phyloP scores from a whole-genome alignment of 2,329 filamentous ascomycete genomes.

The Aureobasidium mangrovei region DNA sequence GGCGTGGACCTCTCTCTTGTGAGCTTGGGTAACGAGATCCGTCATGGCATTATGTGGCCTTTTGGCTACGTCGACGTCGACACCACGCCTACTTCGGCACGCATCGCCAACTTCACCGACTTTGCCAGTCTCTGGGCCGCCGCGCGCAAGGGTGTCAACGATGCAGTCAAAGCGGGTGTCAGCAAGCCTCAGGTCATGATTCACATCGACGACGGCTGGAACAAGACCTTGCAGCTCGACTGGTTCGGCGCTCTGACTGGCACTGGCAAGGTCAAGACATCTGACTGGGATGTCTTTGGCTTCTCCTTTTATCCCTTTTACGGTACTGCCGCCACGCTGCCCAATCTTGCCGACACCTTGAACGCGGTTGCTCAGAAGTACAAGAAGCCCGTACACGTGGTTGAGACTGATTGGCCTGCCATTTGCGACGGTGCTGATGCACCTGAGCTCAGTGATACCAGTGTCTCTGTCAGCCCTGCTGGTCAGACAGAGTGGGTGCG shows the following conservation, averaged over 20 bases:
- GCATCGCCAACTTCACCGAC: conserved; percentile 28
- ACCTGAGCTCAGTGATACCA: conserved; percentile 21
- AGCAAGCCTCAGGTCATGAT: conserved; percentile 28
- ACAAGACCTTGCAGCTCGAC: conserved; percentile 23
- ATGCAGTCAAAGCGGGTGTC: conserved; percentile 26
- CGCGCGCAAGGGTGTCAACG: conserved; percentile 25
- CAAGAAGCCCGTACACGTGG: conserved; percentile 24
- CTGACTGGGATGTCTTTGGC: conserved; percentile 25
- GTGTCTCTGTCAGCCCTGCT: conserved; percentile 21
- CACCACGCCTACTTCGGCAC: background rate
- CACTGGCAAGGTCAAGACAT: conserved; percentile 22
- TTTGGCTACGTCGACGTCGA: conserved; percentile 19
- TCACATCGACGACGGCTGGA: conserved; percentile 29
- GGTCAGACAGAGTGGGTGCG: conserved; percentile 25
- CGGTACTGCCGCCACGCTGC: conserved; percentile 24
- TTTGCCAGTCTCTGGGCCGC: conserved; percentile 26
- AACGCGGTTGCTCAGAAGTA: conserved; percentile 23
- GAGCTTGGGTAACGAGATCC: conserved; percentile 33
- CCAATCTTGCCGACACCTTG: conserved; percentile 22
- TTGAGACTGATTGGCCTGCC: conserved; percentile 27
- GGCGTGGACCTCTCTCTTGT: conserved; percentile 35
- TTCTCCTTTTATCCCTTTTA: conserved; percentile 28
- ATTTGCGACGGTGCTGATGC: conserved; percentile 18
- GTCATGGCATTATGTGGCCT: conserved; percentile 33
- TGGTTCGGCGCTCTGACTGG: conserved; percentile 26